Evolutionary conservation across 345 rosid genomes (phyloP).

Genomic region (Gossypium mustelinum): DNA sequence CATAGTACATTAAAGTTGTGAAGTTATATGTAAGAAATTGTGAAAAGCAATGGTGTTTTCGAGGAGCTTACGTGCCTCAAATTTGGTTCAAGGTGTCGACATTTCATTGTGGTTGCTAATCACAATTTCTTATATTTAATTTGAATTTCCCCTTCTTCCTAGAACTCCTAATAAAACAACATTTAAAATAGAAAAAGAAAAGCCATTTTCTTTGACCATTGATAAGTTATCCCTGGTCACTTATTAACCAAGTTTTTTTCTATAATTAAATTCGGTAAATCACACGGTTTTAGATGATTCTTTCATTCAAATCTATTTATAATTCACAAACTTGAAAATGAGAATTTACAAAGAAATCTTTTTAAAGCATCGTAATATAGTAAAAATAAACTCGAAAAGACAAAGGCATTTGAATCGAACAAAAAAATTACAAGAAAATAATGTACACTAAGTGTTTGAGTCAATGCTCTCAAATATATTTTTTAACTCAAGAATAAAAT

Average conservation of each 20-base stretch:
- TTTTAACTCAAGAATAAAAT: too few species aligned
- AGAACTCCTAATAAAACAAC: background rate
- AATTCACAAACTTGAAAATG: too few species aligned
- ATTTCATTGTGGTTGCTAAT: background rate
- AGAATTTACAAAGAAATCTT: rapidly evolving
- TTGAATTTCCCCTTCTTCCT: background rate
- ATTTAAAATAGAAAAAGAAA: background rate
- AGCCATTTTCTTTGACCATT: background rate
- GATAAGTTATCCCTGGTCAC: background rate
- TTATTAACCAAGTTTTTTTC: background rate
- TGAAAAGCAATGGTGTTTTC: background rate
- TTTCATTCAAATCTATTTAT: too few species aligned
- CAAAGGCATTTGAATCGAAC: rapidly evolving
- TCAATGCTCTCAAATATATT: too few species aligned
- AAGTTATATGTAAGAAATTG: background rate
- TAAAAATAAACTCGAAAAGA: too few species aligned
- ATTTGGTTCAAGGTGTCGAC: background rate
- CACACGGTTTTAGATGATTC: too few species aligned
- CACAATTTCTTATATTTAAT: background rate
- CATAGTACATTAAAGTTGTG: too few species aligned
- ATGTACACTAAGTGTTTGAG: rapidly evolving
- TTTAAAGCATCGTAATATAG: too few species aligned
- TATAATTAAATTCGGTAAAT: too few species aligned
- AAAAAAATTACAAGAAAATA: rapidly evolving
- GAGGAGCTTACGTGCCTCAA: background rate